phyloP scores from a whole-genome alignment of 805 yeast species.

The Saccharomycopsis sp. region DNA sequence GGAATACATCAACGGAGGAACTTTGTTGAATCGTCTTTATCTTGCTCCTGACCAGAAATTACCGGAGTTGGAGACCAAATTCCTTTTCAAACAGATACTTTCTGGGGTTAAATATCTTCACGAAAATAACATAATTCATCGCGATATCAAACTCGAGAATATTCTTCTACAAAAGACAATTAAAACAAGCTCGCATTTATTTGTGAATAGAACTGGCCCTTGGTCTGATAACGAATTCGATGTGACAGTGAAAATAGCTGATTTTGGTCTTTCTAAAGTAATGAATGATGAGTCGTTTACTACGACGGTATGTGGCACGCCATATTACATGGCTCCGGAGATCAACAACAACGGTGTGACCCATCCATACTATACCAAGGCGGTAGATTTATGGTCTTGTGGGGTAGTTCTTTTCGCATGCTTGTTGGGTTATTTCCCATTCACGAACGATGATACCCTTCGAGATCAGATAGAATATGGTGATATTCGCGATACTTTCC shows the following conservation, averaged over 20 bases:
- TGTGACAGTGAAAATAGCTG: slow-evolving; percentile 69
- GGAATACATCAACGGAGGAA: slow-evolving; percentile 15
- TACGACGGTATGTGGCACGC: slow-evolving; percentile 78
- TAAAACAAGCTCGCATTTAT: background rate
- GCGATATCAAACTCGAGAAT: slow-evolving; percentile 45
- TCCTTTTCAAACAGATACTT: slow-evolving; percentile 39
- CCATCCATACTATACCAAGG: slow-evolving; percentile 46
- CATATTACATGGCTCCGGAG: slow-evolving; percentile 85
- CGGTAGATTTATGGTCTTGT: slow-evolving; percentile 77
- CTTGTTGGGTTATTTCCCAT: slow-evolving; percentile 80
- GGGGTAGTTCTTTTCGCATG: slow-evolving; percentile 76
- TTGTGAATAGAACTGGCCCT: slow-evolving; percentile 28
- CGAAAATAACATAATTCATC: slow-evolving; percentile 73
- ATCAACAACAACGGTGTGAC: slow-evolving; percentile 42
- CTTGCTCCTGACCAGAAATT: background rate
- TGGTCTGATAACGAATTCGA: slow-evolving; percentile 50
- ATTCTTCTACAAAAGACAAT: slow-evolving; percentile 28
- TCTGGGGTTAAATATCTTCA: slow-evolving; percentile 80
- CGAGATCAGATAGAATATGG: slow-evolving; percentile 7
- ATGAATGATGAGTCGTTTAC: slow-evolving; percentile 70
- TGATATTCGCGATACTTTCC: background rate
- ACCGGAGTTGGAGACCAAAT: slow-evolving; percentile 10
- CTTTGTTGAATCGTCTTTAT: slow-evolving; percentile 4
- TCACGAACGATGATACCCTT: slow-evolving; percentile 53
- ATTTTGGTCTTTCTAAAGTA: slow-evolving; percentile 61